Evolutionary conservation across 352 stramenopile species (phyloP).

Genomic region (Phytopythium kandeliae): DNA sequence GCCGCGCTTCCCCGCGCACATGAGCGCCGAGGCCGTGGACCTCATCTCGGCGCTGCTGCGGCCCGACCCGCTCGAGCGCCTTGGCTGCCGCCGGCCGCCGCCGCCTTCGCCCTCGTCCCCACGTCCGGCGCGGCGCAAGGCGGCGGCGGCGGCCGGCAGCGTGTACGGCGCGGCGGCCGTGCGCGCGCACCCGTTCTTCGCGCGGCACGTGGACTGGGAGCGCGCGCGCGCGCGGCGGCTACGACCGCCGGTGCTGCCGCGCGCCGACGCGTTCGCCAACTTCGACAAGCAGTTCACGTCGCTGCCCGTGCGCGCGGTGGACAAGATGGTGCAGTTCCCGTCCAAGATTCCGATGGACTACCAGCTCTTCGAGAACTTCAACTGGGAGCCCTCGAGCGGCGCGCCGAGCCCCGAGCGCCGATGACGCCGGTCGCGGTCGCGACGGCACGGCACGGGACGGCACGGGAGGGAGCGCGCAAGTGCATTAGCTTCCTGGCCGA

Average conservation of each 20-base stretch:
- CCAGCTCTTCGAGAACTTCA: constrained; percentile 85
- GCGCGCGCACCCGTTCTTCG: constrained; percentile 63
- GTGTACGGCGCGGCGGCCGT: constrained; percentile 27
- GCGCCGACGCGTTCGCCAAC: constrained; percentile 68
- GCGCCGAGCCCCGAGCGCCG: not conserved
- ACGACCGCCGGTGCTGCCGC: constrained; percentile 55
- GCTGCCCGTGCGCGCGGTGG: constrained; percentile 59
- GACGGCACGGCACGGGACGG: too few species aligned
- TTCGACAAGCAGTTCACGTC: constrained; percentile 87
- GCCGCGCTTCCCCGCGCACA: constrained; percentile 45
- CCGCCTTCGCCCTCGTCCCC: too few species aligned
- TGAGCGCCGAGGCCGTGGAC: constrained; percentile 39
- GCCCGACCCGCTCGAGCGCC: constrained; percentile 45
- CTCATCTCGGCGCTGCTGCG: constrained; percentile 49
- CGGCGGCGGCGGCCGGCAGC: too few species aligned
- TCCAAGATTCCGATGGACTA: constrained; percentile 76
- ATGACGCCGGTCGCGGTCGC: constrained; percentile 1
- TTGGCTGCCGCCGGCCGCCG: constrained; percentile 39
- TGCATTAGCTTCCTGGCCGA: constrained; percentile 2
- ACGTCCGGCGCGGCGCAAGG: too few species aligned
- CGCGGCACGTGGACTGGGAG: constrained; percentile 61
- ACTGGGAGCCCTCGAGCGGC: constrained; percentile 51
- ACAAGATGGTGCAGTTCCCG: constrained; percentile 75
- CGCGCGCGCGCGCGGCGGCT: constrained; percentile 14
- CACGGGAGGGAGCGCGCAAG: not conserved